Base-by-base conservation (phyloP, 2,329 filamentous ascomycete species). In the Anisogramma anomala region DNA sequence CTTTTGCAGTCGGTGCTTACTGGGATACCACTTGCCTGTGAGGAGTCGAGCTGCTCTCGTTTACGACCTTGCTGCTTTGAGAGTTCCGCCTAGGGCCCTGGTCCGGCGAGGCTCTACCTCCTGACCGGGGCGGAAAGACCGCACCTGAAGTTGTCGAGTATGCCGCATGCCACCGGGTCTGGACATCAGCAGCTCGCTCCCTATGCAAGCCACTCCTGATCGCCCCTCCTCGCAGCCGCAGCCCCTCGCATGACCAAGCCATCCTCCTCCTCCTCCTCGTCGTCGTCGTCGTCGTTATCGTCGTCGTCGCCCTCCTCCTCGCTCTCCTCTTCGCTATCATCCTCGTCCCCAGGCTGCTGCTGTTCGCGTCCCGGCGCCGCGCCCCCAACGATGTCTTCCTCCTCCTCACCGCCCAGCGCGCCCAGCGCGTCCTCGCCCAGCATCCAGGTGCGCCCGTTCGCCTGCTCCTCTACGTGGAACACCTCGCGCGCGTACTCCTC, bases 401-500 rank as follows among this genome's bases (percentile, higher is more conserved):
- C 44, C 17, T 46, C 44, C 33, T 44, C 44, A 10, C 17, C 28
- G 14, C 46, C 28, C 11, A 46, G 15, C 52, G 50, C 26, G 26
- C 42, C 47, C 49, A 53, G 48, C 55, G 57, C 55, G 13, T 66
- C 67, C 28, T 68, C 69, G 9, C 71, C 69, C 30, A 32, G 15
- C 89, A 95, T 96, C 91, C 91, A 98, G 13, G 82, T 85, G 55
- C 91, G 65, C 4, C 89, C 89, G 58, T 96, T 96, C 23, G 87
- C 86, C 52, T 88, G 82, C 63, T 98, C 91, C 60, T 98, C 91
- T 10, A 95, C 72, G 0, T 86, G 85, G 54, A 96, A 96, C 20
- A 93, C 87, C 58, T 96, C 91, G 36, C 84, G 73, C 1, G 89
- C 89, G 58, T 96, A 98, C 61, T 96, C 91, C 57, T 95, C 87